A percentile compares a stretch with the other conserved stretches of the same genome.
phyloP scores from a whole-genome alignment of 1,139 yeast genomes.

The Candida neerlandica region DNA sequence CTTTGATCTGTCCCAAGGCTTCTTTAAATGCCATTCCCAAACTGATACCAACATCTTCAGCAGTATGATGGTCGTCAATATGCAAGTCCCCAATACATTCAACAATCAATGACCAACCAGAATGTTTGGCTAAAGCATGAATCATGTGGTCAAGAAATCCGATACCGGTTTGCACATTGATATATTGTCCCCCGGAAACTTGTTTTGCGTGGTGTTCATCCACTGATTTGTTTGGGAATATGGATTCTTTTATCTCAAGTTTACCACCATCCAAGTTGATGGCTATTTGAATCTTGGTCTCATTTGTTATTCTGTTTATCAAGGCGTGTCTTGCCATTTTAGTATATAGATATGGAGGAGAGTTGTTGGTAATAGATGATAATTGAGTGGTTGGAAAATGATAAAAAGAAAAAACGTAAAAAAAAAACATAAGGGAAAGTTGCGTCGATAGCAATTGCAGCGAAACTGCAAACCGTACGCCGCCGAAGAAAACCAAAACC shows the following conservation, averaged over 20 bases:
- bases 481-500: neutral
- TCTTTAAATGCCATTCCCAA: conserved; percentile 86
- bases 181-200: conserved; percentile 64
- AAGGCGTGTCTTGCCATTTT: conserved; percentile 13
- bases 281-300: conserved; percentile 89
- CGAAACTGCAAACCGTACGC: no score
- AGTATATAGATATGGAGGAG: neutral
- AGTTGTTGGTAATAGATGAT: conserved; percentile 4
- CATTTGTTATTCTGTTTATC: conserved; percentile 79
- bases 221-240: conserved; percentile 38
- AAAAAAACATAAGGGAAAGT: neutral
- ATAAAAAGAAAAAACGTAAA: conserved; percentile 1
- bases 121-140: conserved; percentile 93
- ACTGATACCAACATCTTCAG: conserved; percentile 94
- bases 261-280: conserved; percentile 83
- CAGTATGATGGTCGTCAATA: conserved; percentile 95
- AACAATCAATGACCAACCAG: conserved; percentile 91
- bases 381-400: conserved; percentile 1
- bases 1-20: conserved; percentile 87
- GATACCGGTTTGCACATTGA: conserved; percentile 84
- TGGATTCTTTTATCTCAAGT: conserved; percentile 58
- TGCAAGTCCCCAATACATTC: conserved; percentile 94
- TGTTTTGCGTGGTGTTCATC: conserved; percentile 62
- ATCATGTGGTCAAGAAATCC: conserved; percentile 98
- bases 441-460: neutral